Evolutionary conservation across 169 alveolate species (phyloP).

Genomic region (Plasmodium inui): DNA sequence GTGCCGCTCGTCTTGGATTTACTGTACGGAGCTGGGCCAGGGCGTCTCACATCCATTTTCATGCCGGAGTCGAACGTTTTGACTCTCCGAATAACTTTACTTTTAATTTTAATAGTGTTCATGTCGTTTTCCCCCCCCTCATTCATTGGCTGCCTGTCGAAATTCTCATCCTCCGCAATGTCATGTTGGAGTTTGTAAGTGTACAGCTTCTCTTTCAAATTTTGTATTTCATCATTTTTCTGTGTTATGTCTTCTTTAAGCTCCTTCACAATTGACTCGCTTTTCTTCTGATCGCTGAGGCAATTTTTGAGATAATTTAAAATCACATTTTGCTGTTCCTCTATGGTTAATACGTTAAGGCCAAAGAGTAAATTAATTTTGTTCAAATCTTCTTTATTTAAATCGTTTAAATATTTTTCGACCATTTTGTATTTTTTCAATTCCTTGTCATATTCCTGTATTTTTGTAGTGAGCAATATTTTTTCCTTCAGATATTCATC

Average conservation of each 20-base stretch:
- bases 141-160: conserved; percentile 8
- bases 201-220: conserved; percentile 43
- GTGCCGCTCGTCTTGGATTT: conserved; percentile 21
- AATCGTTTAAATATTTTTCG: conserved; percentile 48
- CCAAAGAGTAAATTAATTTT: conserved; percentile 52
- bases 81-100: conserved; percentile 48
- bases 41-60: not conserved
- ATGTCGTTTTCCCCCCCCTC: not conserved
- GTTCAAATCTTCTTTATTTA: conserved; percentile 67
- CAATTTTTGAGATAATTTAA: conserved; percentile 43
- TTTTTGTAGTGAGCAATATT: conserved; percentile 47
- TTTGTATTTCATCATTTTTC: conserved; percentile 41
- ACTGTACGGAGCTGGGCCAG: not conserved
- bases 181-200: conserved; percentile 15
- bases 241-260: conserved; percentile 17
- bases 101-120: conserved; percentile 42
- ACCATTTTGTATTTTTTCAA: conserved; percentile 42
- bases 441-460: conserved; percentile 74
- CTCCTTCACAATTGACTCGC: conserved; percentile 22
- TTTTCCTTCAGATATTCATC: conserved; percentile 70
- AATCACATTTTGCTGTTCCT: conserved; percentile 66
- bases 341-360: conserved; percentile 29
- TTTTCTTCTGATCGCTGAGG: conserved; percentile 3
- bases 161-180: conserved; percentile 14
- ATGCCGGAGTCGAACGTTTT: conserved; percentile 17